Conservation (phyloP, 1,284 basidiomycete genomes). For the Malassezia dermatis region DNA sequence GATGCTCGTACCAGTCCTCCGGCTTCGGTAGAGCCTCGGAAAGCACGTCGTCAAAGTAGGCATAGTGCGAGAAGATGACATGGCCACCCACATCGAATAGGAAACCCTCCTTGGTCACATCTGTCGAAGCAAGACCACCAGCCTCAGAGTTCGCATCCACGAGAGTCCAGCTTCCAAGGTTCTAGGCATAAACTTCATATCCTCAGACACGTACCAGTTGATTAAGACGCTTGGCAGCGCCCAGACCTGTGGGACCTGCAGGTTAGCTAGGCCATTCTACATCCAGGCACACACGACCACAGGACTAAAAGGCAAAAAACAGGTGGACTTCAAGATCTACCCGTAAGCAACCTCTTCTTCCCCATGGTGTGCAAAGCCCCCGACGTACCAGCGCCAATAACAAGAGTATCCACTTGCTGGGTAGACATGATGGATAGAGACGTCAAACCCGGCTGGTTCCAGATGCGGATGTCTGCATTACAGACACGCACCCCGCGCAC, state of each 20-base stretch:
- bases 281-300: not conserved
- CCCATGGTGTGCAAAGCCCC: not conserved
- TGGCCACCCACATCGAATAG: conserved; percentile 54
- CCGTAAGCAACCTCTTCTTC: not conserved
- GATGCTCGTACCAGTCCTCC: conserved; percentile 53
- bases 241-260: conserved; percentile 50
- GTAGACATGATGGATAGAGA: conserved; percentile 5
- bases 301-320: not conserved
- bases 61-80: conserved; percentile 55
- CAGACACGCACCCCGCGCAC: not conserved
- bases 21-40: conserved; percentile 50
- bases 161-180: conserved; percentile 49
- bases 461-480: not conserved
- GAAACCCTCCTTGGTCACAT: conserved; percentile 53
- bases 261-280: not conserved
- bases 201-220: conserved; percentile 47
- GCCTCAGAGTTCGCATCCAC: conserved; percentile 50
- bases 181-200: conserved; percentile 29
- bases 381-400: conserved; percentile 42
- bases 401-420: conserved; percentile 41
- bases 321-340: not conserved
- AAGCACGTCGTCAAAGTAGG: conserved; percentile 53
- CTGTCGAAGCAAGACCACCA: conserved; percentile 53
- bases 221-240: conserved; percentile 53
- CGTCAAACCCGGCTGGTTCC: not conserved